Base-by-base conservation (phyloP, 805 yeast genomes). In the Pichia eremophila region DNA sequence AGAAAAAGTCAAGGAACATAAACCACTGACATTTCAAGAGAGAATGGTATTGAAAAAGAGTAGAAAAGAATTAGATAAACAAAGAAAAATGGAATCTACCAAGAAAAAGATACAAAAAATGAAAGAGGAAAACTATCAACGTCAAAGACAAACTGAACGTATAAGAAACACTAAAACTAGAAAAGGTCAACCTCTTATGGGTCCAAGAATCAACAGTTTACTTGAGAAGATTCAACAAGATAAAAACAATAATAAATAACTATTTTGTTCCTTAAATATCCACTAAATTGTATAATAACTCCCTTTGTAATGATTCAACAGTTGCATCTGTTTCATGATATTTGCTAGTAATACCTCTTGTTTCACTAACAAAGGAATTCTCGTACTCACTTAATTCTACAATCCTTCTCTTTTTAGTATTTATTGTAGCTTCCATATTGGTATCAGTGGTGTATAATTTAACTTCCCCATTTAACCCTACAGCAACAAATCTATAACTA, bases 141-240 rank as follows among this genome's bases (percentile, higher is more conserved):
- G 56, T 34, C 75, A 73, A 54, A 68, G 73, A 29, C 25, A 36
- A 36, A 36, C 39, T 18, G 57, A 57, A 37, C 61, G 57, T 22
- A 55, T 81, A 45, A 66, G 71, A 9, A 70, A 74, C 49, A 55
- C 67, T 8, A 80, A 70, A 51, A 90, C 95, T 1, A 71, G 72
- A 56, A 60, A 69, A 4, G 98, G 98, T 0, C 98, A 90, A 63
- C 97, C 97, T 2, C 65, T 78, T 41, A 86, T 90, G 91, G 96
- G 88, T 0, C 95, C 96, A 15, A 77, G 95, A 64, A 86, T 90
- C 49, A 82, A 79, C 47, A 77, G 79, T 55, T 68, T 90, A 40
- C 70, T 90, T 43, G 93, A 84, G 46, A 86, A 88, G 63, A 85
- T 90, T 51, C 80, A 77, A 58, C 54, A 48, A n/a, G 51, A 50